phyloP scores from a whole-genome alignment of 2,329 filamentous ascomycete species.

The Dryadomyces sulphureus region DNA sequence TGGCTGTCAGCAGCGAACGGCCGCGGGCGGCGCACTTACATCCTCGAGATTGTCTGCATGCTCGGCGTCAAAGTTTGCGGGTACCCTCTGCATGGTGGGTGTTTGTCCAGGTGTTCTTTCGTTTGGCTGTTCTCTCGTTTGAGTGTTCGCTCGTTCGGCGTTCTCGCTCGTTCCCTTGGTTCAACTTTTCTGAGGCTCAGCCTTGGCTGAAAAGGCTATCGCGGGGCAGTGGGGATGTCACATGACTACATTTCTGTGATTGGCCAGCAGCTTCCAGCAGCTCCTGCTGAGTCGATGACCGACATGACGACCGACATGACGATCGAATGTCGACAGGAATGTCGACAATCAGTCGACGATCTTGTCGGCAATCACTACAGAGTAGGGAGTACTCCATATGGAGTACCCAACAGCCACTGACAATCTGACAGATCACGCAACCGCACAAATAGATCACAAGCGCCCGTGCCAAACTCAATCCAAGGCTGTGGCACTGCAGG shows the following conservation, averaged over 20 bases:
- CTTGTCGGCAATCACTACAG: no score
- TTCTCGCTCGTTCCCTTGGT: not conserved
- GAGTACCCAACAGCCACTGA: no score
- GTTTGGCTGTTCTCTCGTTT: not conserved
- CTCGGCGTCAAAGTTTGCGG: slow-evolving; percentile 46
- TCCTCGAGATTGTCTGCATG: slow-evolving; percentile 39
- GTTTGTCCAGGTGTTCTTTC: not conserved
- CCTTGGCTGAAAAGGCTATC: no score
- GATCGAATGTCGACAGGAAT: no score
- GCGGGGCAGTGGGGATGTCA: not conserved
- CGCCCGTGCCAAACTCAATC: no score
- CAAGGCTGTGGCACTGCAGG: no score
- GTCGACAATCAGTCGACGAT: no score
- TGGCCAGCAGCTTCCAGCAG: not conserved
- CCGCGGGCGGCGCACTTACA: no score
- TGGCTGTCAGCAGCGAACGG: slow-evolving; percentile 21
- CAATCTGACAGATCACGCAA: no score
- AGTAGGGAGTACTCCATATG: no score
- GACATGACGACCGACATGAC: no score
- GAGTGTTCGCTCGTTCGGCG: not conserved
- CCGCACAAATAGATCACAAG: no score
- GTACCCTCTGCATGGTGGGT: slow-evolving; percentile 19
- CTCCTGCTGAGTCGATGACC: not conserved
- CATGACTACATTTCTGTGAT: not conserved
- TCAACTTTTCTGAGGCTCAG: not conserved